phyloP scores from a whole-genome alignment of 1,139 yeast genomes.

The Pichia kudriavzevii region DNA sequence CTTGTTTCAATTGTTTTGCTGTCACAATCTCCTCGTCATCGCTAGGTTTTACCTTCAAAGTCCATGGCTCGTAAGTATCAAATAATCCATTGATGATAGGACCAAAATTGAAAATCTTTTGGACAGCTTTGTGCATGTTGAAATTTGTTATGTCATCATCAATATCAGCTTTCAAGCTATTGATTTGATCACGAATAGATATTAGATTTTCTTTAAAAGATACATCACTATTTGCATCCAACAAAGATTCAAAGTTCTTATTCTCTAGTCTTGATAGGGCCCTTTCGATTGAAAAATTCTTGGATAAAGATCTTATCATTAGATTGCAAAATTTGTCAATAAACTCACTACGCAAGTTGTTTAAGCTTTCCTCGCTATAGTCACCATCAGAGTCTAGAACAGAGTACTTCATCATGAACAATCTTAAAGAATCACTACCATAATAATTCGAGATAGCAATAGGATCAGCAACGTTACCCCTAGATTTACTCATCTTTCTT shows the following conservation, averaged over 20 bases:
- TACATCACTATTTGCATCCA: conserved; percentile 13
- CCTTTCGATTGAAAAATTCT: conserved; percentile 52
- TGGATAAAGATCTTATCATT: conserved; percentile 64
- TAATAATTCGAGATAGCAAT: conserved; percentile 48
- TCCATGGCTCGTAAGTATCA: conserved; percentile 42
- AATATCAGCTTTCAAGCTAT: conserved; percentile 32
- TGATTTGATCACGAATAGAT: conserved; percentile 24
- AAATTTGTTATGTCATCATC: conserved; percentile 36
- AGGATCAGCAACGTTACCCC: conserved; percentile 97
- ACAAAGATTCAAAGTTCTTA: conserved; percentile 8
- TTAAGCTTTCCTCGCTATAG: conserved; percentile 55
- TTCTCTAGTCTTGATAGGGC: conserved; percentile 28
- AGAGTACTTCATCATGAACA: conserved; percentile 71
- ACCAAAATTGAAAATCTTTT: conserved; percentile 54
- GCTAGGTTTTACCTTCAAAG: conserved; percentile 21
- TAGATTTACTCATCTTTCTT: conserved; percentile 84
- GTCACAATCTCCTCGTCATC: conserved; percentile 16
- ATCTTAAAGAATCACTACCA: conserved; percentile 69
- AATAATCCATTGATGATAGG: conserved; percentile 59
- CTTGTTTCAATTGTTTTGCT: conserved; percentile 30
- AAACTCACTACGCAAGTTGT: conserved; percentile 49
- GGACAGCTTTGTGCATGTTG: conserved; percentile 54
- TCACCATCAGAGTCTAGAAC: conserved; percentile 73
- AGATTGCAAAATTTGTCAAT: conserved; percentile 82
- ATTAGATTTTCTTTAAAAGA: conserved; percentile 14